A percentile compares a stretch with the other conserved stretches of the same genome.
Evolutionary conservation across 1,284 basidiomycete genomes (phyloP).

Genomic region (Mycena citricolor): DNA sequence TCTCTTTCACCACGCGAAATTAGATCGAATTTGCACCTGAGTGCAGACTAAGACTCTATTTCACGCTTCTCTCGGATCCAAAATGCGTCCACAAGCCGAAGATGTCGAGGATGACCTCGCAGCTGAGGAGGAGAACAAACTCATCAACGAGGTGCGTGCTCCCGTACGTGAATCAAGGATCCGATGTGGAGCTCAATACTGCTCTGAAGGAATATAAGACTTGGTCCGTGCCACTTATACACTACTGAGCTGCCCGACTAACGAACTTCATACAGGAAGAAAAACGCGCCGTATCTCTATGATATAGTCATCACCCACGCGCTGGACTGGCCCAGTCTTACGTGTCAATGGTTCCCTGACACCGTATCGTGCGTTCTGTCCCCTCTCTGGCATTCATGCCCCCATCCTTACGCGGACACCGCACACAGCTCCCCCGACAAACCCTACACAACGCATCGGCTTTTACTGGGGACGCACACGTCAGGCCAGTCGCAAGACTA

Average conservation of each 20-base stretch:
- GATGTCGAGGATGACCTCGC: conserved; percentile 80
- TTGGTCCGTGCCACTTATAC: conserved; percentile 46
- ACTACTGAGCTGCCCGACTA: conserved; percentile 10
- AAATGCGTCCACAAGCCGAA: conserved; percentile 67
- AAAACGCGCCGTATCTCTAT: conserved; percentile 96
- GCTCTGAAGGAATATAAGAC: conserved; percentile 74
- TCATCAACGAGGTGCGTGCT: conserved; percentile 89
- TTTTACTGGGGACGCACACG: conserved; percentile 97
- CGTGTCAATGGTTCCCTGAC: conserved; percentile 99
- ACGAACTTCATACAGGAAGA: conserved; percentile 67
- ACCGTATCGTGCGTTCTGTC: conserved; percentile 73
- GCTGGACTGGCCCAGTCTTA: conserved; percentile 96
- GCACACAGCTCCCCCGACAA: conserved; percentile 75
- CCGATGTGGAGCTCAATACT: too few relatives aligned
- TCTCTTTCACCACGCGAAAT: too few relatives aligned
- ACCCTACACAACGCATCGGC: conserved; percentile 88
- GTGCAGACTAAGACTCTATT: too few relatives aligned
- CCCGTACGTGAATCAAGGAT: conserved; percentile 4
- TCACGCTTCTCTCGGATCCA: too few relatives aligned
- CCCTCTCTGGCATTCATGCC: conserved; percentile 1
- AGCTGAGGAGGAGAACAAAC: conserved; percentile 85
- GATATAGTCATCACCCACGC: conserved; percentile 98
- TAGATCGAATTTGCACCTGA: too few relatives aligned
- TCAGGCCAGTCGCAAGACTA: conserved; percentile 95
- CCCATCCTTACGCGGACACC: background rate